Evolutionary conservation across 129 eudicot species (phyloP).

Genomic region (Saposhnikovia divaricata): DNA sequence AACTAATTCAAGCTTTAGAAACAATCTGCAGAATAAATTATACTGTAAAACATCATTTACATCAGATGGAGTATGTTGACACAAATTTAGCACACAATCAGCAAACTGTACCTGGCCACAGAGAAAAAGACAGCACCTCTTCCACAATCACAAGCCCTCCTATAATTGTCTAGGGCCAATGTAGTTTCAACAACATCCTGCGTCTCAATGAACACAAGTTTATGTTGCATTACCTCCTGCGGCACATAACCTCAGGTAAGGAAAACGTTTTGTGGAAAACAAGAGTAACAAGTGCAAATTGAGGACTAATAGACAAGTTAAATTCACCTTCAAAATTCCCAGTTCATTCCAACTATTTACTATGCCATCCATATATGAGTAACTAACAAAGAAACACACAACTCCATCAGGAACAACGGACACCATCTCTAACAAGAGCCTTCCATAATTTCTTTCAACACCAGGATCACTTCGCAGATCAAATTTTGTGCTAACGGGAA

Average conservation of each 20-base stretch:
- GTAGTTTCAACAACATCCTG: conserved; percentile 99
- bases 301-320: not conserved
- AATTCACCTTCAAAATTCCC: conserved; percentile 77
- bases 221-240: conserved; percentile 98
- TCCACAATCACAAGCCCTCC: conserved; percentile 99
- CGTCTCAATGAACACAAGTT: conserved; percentile 95
- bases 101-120: conserved; percentile 71
- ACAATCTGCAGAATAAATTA: not conserved
- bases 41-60: not conserved
- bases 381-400: conserved; percentile 96
- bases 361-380: conserved; percentile 97
- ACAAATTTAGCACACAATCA: not conserved
- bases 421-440: conserved; percentile 94
- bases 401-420: conserved; percentile 99
- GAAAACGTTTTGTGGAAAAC: not conserved
- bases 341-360: conserved; percentile 96
- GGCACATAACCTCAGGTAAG: not conserved
- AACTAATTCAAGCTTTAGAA: not conserved
- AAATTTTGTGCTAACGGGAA: conserved; percentile 93
- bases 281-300: not conserved
- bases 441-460: conserved; percentile 94
- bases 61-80: not conserved
- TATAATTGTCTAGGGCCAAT: conserved; percentile 89
- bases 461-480: conserved; percentile 98
- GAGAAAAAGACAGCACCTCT: conserved; percentile 99